phyloP scores from a whole-genome alignment of 352 stramenopile species.

The Pilasporangium apinafurcum region DNA sequence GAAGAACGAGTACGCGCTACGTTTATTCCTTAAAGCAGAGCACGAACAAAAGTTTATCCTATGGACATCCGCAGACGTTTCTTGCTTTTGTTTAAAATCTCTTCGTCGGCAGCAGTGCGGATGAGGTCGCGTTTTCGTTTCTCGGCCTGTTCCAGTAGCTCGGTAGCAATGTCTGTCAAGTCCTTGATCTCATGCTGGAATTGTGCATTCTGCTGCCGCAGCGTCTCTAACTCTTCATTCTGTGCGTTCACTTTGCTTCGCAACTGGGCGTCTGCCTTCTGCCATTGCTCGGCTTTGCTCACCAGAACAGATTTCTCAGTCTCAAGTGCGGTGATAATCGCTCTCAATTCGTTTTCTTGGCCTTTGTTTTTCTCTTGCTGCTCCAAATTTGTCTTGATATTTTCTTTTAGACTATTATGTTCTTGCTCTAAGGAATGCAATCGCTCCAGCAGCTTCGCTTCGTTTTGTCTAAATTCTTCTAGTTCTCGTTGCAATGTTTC shows the following conservation, averaged over 20 bases:
- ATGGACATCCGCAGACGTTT: constrained; percentile 15
- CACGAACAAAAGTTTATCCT: too few species aligned
- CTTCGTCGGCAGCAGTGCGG: constrained; percentile 3
- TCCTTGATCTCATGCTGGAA: constrained; percentile 46
- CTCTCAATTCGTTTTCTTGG: constrained; percentile 21
- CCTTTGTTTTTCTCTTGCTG: constrained; percentile 15
- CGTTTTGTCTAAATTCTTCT: constrained; percentile 9
- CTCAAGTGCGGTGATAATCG: constrained; percentile 32
- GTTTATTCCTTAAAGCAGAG: too few species aligned
- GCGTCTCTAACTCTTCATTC: constrained; percentile 27
- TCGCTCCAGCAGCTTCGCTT: constrained; percentile 25
- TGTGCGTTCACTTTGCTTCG: constrained; percentile 34
- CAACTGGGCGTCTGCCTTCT: constrained; percentile 53
- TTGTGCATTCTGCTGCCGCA: constrained; percentile 24
- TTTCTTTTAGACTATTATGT: constrained; percentile 19
- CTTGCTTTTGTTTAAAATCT: constrained; percentile 8
- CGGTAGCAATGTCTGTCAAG: constrained; percentile 47
- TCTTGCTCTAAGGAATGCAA: constrained; percentile 22
- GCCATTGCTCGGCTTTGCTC: constrained; percentile 53
- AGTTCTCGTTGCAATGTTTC: constrained; percentile 24
- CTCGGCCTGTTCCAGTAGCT: constrained; percentile 55
- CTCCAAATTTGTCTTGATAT: constrained; percentile 7
- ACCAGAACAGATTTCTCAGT: constrained; percentile 63
- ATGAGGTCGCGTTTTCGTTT: constrained; percentile 6
- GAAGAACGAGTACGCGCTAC: too few species aligned